A percentile compares a stretch with the other conserved stretches of the same genome.
Conservation (phyloP, 805 yeast genomes). For the Candida sakaeoensis region DNA sequence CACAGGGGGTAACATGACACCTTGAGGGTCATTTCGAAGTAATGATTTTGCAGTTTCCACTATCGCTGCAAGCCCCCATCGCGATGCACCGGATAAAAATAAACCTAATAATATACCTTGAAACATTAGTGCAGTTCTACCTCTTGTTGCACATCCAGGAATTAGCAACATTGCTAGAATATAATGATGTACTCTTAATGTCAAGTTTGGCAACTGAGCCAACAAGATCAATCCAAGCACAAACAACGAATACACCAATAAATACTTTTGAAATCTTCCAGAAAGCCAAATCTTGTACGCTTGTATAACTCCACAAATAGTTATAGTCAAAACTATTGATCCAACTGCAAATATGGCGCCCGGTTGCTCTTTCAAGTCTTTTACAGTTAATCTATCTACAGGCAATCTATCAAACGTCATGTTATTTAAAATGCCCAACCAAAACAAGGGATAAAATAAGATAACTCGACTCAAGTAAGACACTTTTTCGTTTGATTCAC, state of each 20-base stretch:
- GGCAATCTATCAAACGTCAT: conserved; percentile 86
- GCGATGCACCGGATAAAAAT: conserved; percentile 75
- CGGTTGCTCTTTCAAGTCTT: conserved; percentile 69
- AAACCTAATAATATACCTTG: conserved; percentile 86
- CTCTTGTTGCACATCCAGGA: conserved; percentile 81
- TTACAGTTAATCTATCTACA: conserved; percentile 72
- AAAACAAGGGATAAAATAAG: conserved; percentile 75
- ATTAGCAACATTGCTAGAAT: conserved; percentile 71
- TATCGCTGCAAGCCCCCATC: conserved; percentile 93
- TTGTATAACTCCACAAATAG: conserved; percentile 60
- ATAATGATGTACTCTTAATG: conserved; percentile 74
- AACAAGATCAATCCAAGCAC: conserved; percentile 43
- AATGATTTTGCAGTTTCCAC: conserved; percentile 70
- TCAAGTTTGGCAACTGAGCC: conserved; percentile 58
- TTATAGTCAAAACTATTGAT: conserved; percentile 45
- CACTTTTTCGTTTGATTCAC: conserved; percentile 10
- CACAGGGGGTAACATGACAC: conserved; percentile 51
- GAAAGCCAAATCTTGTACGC: conserved; percentile 78
- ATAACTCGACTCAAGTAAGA: conserved; percentile 44
- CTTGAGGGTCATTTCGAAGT: conserved; percentile 71
- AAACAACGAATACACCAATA: conserved; percentile 49
- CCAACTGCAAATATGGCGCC: conserved; percentile 70
- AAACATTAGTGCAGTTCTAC: conserved; percentile 64
- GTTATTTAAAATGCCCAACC: conserved; percentile 83
- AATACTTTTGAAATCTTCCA: conserved; percentile 60